Percentiles rank a stretch among this genome's conserved stretches.
Conservation (phyloP, 352 stramenopile species). For the Globisporangium paddicum region DNA sequence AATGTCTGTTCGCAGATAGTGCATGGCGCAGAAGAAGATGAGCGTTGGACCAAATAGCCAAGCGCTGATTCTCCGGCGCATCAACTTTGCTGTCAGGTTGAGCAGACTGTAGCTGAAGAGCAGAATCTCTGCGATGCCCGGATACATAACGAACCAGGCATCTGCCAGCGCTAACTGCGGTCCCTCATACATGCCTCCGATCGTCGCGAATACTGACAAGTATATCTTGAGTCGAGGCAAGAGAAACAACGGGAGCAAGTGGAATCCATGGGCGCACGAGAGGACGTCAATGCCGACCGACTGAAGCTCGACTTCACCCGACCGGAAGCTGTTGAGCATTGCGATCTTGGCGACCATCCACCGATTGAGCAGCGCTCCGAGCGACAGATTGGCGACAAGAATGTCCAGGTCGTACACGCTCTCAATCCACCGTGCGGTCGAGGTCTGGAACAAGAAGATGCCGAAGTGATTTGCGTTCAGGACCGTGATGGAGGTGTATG, state of each 20-base stretch:
- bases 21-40: slow-evolving; percentile 12
- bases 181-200: slow-evolving; percentile 20
- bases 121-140: slow-evolving; percentile 19
- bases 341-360: slow-evolving; percentile 23
- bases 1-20: slow-evolving; percentile 1
- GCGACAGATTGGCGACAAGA: slow-evolving; percentile 30
- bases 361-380: slow-evolving; percentile 22
- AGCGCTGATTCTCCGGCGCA: slow-evolving; percentile 18
- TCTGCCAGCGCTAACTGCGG: slow-evolving; percentile 9
- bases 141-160: slow-evolving; percentile 31
- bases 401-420: slow-evolving; percentile 29
- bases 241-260: slow-evolving; percentile 12
- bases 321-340: slow-evolving; percentile 4
- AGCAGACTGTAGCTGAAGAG: slow-evolving; percentile 23
- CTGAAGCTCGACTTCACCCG: neutral
- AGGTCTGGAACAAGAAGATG: slow-evolving; percentile 21
- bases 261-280: slow-evolving; percentile 12
- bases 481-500: slow-evolving; percentile 9
- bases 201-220: slow-evolving; percentile 20
- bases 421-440: neutral
- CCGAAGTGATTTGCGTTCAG: slow-evolving; percentile 24
- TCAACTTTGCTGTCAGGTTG: slow-evolving; percentile 15
- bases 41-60: slow-evolving; percentile 18
- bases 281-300: slow-evolving; percentile 15
- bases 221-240: slow-evolving; percentile 16